These are phyloP conservation scores for Fusarium brevicatenulatum DNA, from an alignment of 2,329 filamentous ascomycete genomes.

Conservation along the genomic window DNA sequence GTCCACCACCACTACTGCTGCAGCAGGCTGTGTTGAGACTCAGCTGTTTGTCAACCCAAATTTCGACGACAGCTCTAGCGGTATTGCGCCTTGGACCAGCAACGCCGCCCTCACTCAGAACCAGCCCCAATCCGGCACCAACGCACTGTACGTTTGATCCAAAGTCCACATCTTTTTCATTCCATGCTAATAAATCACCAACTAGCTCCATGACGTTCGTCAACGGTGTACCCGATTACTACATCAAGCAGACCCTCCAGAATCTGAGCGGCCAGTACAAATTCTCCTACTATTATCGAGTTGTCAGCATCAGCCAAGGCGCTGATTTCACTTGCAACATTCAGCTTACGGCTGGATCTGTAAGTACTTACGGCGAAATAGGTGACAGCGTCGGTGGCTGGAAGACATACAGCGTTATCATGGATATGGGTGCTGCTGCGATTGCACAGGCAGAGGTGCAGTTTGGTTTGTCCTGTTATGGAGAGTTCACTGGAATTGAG, in stretches of 20 bases:
- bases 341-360: neutral
- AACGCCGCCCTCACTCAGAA: neutral
- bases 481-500: neutral
- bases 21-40: neutral
- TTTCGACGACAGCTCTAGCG: neutral
- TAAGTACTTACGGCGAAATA: accelerated
- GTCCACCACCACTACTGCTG: neutral
- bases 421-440: neutral
- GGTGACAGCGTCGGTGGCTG: neutral
- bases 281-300: neutral
- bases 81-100: neutral
- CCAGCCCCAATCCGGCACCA: neutral
- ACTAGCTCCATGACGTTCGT: neutral
- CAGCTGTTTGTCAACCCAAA: neutral
- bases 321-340: neutral
- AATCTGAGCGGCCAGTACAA: neutral
- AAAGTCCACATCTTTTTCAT: accelerated
- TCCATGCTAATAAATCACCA: neutral
- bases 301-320: accelerated
- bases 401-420: neutral
- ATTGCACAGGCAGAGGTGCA: neutral
- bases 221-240: neutral
- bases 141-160: neutral
- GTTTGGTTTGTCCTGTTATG: neutral
- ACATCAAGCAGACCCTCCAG: neutral